These are phyloP conservation scores for Fusarium secorum DNA, from an alignment of 2,329 filamentous ascomycete species.

Conservation along the genomic window DNA sequence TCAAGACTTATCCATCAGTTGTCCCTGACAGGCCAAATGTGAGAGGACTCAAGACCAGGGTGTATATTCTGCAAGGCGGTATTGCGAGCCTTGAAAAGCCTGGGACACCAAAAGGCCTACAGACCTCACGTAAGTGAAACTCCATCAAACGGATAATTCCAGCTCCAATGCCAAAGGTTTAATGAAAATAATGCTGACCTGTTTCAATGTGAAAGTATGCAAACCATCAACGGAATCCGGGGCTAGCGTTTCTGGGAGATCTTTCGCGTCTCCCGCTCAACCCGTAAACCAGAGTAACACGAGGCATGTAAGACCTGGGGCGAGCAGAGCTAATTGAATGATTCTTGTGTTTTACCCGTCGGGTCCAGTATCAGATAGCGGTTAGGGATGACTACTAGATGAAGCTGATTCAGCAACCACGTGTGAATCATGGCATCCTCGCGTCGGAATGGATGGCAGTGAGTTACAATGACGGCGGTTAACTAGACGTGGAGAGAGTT, in stretches of 20 bases:
- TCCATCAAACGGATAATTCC: background rate
- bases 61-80: background rate
- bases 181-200: background rate
- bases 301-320: background rate
- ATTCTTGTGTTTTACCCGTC: background rate
- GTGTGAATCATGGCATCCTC: background rate
- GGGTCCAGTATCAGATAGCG: background rate
- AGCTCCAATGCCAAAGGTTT: background rate
- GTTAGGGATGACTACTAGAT: background rate
- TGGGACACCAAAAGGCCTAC: background rate
- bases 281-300: background rate
- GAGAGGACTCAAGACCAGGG: background rate
- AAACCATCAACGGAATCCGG: background rate
- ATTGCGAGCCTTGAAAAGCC: background rate
- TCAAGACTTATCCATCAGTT: background rate
- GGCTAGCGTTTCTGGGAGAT: background rate
- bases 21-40: background rate
- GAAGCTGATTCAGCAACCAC: background rate
- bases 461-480: background rate
- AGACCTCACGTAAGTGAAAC: background rate
- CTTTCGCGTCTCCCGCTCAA: background rate
- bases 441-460: background rate
- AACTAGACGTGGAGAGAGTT: background rate
- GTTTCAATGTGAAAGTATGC: background rate
- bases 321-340: background rate